Conservation (phyloP, 176 grass and related monocot species). For the Puya raimondii region DNA sequence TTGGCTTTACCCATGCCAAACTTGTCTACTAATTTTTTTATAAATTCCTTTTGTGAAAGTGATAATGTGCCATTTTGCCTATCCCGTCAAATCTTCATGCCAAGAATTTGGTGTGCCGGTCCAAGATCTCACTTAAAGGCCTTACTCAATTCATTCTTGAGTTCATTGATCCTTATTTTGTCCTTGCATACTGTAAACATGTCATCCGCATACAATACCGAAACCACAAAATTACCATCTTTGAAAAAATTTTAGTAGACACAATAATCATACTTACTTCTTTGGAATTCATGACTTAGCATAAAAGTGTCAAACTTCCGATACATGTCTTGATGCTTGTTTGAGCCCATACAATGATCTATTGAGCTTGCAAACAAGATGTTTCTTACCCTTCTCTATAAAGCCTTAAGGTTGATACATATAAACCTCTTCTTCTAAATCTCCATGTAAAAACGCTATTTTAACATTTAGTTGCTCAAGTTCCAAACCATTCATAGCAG, state of each 20-base stretch:
- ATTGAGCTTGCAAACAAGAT: background rate
- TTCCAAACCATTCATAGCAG: background rate
- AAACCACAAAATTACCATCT: no score
- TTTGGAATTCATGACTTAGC: no score
- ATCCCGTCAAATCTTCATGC: conserved; percentile 1
- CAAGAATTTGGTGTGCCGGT: conserved; percentile 7
- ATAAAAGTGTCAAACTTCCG: no score
- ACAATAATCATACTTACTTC: no score
- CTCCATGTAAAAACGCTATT: conserved; percentile 12
- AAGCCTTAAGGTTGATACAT: background rate
- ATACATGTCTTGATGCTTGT: background rate
- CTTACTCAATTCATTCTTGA: conserved; percentile 3
- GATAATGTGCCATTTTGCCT: background rate
- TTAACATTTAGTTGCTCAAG: no score
- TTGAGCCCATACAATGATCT: background rate
- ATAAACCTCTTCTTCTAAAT: background rate
- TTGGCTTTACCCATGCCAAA: no score
- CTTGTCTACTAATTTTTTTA: no score
- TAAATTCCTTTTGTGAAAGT: conserved; percentile 2
- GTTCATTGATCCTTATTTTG: no score
- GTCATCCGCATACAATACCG: no score
- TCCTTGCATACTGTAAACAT: no score
- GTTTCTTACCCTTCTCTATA: background rate
- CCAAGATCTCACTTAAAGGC: conserved; percentile 1
- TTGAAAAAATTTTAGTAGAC: no score